Evolutionary conservation across 352 stramenopile genomes (phyloP).

Genomic region (Globisporangium middletonii): DNA sequence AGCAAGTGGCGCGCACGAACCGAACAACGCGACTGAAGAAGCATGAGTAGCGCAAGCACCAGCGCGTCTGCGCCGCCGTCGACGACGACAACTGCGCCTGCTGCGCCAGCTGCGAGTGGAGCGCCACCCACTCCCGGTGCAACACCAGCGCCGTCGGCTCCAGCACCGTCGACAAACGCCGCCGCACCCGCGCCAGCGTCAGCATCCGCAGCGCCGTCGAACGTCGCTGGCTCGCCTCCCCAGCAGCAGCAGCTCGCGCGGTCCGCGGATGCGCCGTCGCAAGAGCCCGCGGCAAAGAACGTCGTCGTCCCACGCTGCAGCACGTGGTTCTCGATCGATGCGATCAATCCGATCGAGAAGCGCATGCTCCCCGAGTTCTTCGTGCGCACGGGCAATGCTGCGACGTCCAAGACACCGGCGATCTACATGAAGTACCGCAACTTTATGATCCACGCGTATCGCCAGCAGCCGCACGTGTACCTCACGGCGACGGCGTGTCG

Average conservation of each 20-base stretch:
- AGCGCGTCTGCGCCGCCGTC: no score
- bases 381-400: constrained; percentile 18
- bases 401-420: constrained; percentile 44
- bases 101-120: no score
- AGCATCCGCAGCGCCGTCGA: not conserved
- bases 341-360: constrained; percentile 75
- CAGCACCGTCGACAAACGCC: not conserved
- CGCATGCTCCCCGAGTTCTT: constrained; percentile 86
- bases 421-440: constrained; percentile 86
- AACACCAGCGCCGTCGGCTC: not conserved
- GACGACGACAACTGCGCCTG: no score
- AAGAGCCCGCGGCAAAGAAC: constrained; percentile 17
- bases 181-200: no score
- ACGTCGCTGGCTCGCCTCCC: not conserved
- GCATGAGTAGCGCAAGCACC: no score
- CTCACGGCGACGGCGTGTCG: constrained; percentile 79
- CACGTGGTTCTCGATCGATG: constrained; percentile 74
- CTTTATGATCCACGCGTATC: constrained; percentile 81
- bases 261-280: constrained; percentile 7
- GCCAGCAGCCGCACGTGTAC: constrained; percentile 75
- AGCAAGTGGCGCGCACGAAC: no score
- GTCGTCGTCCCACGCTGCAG: constrained; percentile 67
- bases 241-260: constrained; percentile 2
- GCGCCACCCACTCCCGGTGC: not conserved
- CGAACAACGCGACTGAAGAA: no score